Evolutionary conservation across 148 eudicot genomes (phyloP).

Genomic region (Oxyria digyna): DNA sequence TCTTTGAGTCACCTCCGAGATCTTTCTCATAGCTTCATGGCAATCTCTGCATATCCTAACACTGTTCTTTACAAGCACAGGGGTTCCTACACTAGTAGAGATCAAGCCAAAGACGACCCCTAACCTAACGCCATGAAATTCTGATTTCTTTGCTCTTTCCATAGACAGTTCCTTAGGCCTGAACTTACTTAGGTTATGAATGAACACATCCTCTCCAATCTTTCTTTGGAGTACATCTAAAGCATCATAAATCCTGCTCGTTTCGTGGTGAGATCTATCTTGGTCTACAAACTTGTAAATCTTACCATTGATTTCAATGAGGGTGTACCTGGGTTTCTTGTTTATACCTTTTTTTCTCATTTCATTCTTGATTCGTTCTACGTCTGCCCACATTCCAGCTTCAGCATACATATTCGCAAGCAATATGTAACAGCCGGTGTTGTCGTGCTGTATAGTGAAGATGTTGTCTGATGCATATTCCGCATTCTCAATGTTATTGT

Average conservation of each 20-base stretch:
- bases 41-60: slow-evolving; percentile 54
- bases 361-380: slow-evolving; percentile 24
- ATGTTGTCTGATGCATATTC: slow-evolving; percentile 41
- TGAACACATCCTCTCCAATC: slow-evolving; percentile 25
- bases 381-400: slow-evolving; percentile 51
- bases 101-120: slow-evolving; percentile 50
- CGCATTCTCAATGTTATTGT: slow-evolving; percentile 41
- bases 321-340: slow-evolving; percentile 34
- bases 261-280: slow-evolving; percentile 34
- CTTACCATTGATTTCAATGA: slow-evolving; percentile 26
- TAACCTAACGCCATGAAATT: slow-evolving; percentile 51
- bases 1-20: slow-evolving; percentile 34
- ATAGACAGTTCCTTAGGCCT: slow-evolving; percentile 23
- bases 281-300: slow-evolving; percentile 26
- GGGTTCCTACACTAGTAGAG: slow-evolving; percentile 23
- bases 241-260: slow-evolving; percentile 31
- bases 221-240: slow-evolving; percentile 28
- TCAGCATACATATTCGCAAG: slow-evolving; percentile 55
- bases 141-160: slow-evolving; percentile 25
- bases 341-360: slow-evolving; percentile 32
- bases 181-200: slow-evolving; percentile 18
- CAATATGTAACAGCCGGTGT: slow-evolving; percentile 44
- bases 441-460: slow-evolving; percentile 29
- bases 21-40: slow-evolving; percentile 42
- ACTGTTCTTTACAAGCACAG: slow-evolving; percentile 46